These are phyloP conservation scores for Trichophyton benhamiae DNA, from an alignment of 2,329 filamentous ascomycete genomes.

Conservation along the genomic window DNA sequence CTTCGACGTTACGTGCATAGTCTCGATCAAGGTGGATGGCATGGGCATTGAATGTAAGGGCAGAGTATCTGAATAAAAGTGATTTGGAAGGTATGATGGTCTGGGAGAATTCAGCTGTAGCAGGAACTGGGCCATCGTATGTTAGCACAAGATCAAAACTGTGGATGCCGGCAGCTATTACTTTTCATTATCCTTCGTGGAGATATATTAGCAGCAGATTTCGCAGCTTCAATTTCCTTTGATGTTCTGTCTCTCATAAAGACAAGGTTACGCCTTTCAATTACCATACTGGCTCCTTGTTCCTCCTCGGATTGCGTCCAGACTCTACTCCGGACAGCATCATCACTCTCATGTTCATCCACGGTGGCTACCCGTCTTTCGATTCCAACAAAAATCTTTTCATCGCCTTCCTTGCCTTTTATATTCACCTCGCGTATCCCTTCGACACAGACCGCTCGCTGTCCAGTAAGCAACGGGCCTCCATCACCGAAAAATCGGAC, in stretches of 20 bases:
- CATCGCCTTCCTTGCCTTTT: constrained; percentile 40
- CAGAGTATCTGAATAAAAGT: constrained; percentile 81
- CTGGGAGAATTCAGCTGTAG: constrained; percentile 44
- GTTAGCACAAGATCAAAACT: not conserved
- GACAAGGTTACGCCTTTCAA: constrained; percentile 50
- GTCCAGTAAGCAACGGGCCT: constrained; percentile 23
- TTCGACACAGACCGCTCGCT: constrained; percentile 35
- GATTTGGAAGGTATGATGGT: constrained; percentile 52
- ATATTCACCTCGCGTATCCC: constrained; percentile 37
- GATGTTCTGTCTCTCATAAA: constrained; percentile 45
- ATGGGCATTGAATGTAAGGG: constrained; percentile 86
- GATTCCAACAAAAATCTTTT: constrained; percentile 50
- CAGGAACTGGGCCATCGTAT: constrained; percentile 30
- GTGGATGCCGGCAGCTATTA: constrained; percentile 17
- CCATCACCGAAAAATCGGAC: constrained; percentile 41
- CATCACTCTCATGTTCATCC: constrained; percentile 25
- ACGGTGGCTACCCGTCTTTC: constrained; percentile 40
- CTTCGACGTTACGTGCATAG: constrained; percentile 60
- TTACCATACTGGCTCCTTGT: constrained; percentile 34
- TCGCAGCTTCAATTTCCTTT: constrained; percentile 22
- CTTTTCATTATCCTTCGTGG: constrained; percentile 24
- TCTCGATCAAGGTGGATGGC: constrained; percentile 69
- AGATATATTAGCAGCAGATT: constrained; percentile 14
- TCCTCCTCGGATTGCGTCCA: constrained; percentile 34
- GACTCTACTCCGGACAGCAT: constrained; percentile 29